These are phyloP conservation scores for Hyphodiscus sp. DNA, from an alignment of 2,329 filamentous ascomycete genomes.

Conservation along the genomic window DNA sequence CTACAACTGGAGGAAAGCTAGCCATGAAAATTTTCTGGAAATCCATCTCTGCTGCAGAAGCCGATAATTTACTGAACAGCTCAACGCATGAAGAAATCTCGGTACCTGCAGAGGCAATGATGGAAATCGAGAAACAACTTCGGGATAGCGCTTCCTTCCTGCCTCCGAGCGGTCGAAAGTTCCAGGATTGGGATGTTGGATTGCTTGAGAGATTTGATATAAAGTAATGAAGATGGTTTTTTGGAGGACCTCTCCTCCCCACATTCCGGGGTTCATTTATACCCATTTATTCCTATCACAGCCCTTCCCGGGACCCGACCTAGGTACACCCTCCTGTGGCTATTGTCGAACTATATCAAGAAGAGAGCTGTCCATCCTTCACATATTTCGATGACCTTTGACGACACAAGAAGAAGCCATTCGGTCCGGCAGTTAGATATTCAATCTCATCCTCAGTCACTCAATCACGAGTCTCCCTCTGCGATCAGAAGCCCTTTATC, in stretches of 20 bases:
- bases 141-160: constrained; percentile 43
- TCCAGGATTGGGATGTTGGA: constrained; percentile 63
- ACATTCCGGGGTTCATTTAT: not conserved
- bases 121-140: constrained; percentile 33
- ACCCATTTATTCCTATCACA: no score
- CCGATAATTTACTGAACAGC: constrained; percentile 11
- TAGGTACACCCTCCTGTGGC: no score
- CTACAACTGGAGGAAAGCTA: constrained; percentile 6
- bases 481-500: no score
- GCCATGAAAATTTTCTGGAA: constrained; percentile 28
- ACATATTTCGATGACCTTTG: no score
- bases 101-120: constrained; percentile 46
- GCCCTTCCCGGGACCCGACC: no score
- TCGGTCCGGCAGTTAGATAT: no score
- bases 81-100: constrained; percentile 46
- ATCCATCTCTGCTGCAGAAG: constrained; percentile 4
- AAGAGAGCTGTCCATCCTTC: no score
- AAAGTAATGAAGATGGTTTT: not conserved
- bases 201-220: constrained; percentile 53
- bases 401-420: no score
- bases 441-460: no score
- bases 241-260: not conserved
- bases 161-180: constrained; percentile 48
- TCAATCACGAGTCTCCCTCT: no score
- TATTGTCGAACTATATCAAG: no score